Evolutionary conservation across 208 protist genomes (phyloP), one percentile per base, ranked within the genome.

Genomic region (Porcisia deanei): DNA sequence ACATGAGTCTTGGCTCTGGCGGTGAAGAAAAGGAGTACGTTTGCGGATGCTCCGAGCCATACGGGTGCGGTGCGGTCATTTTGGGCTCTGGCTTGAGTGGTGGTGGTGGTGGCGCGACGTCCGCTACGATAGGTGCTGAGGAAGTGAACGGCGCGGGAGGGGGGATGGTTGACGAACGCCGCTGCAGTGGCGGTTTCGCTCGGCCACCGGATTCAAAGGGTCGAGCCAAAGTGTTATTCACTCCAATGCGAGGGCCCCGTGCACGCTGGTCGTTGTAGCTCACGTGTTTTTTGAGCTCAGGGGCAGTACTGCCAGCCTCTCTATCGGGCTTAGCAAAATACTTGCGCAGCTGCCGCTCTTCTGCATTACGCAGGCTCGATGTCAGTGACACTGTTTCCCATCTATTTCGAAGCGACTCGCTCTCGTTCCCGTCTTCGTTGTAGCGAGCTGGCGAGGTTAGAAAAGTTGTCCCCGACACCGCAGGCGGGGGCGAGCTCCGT

Each of bases 331-430:
- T n/a, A 55, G 53, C 43, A 54, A 82, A 77, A 69, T 78, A 81
- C 57, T 41, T 14, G 37, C 76, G 77, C 47, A 85, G 73, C 9
- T n/a, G 66, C 25, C 30, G 7, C 57, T 76, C 77, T 25, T 85
- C 73, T 0, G 60, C 68, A 41, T 72, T n/a, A 7, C 53, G 69
- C 53, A 75, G 59, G 22, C 68, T 76, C 5, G 81, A 66, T 9
- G 76, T 81, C 59, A 77, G 49, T 20, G 81, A 81, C 20, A 45
- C 70, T 4, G 76, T 76, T 43, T 85, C 81, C 81, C 81, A 85
- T 43, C 72, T 45, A 34, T 41, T 76, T 9, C 25, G 20, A 22
- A 34, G 45, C 41, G n/a, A n/a, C 67, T 59, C 45, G 39, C 68
- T 69, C n/a, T 61, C 67, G 37, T 64, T 49, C 22, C 14, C 5